Evolutionary conservation across 2,329 filamentous ascomycete species (phyloP).

Genomic region (Diplodia seriata): DNA sequence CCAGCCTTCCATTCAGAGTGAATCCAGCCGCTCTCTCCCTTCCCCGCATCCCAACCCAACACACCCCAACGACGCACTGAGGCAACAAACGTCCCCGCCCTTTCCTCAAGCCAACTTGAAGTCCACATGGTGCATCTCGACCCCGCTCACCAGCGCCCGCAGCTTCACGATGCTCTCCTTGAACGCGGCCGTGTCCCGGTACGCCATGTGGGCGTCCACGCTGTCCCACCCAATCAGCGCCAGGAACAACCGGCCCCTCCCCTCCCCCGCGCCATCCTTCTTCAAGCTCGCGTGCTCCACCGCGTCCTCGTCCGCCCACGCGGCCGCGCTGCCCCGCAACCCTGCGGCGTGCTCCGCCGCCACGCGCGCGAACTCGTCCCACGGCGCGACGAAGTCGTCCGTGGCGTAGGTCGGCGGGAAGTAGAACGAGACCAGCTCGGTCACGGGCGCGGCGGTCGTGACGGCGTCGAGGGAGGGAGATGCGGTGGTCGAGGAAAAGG

Average conservation of each 20-base stretch:
- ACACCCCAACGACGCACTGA: too few relatives aligned
- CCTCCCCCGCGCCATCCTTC: not conserved
- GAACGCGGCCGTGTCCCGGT: conserved; percentile 56
- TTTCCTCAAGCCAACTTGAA: conserved; percentile 34
- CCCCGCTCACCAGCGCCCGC: conserved; percentile 50
- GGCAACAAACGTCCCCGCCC: too few relatives aligned
- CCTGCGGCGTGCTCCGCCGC: conserved; percentile 44
- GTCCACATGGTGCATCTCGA: conserved; percentile 51
- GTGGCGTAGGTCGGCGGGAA: conserved; percentile 46
- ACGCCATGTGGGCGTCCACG: conserved; percentile 58
- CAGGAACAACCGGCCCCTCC: conserved; percentile 52
- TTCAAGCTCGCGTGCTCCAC: conserved; percentile 34
- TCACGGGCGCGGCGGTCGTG: conserved; percentile 53
- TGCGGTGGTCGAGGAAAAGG: conserved; percentile 36
- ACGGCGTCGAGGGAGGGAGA: conserved; percentile 38
- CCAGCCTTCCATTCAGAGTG: not conserved
- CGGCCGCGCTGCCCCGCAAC: conserved; percentile 40
- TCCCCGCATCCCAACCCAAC: too few relatives aligned
- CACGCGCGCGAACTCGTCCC: conserved; percentile 49
- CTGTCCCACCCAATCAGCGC: conserved; percentile 61
- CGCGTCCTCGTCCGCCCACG: conserved; percentile 45
- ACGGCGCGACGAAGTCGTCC: conserved; percentile 43
- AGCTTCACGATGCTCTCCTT: conserved; percentile 50
- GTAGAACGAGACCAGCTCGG: conserved; percentile 57
- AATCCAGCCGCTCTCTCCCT: not conserved